Conservation (phyloP, 176 grass and related monocot genomes). For the Saccharum officinarum region DNA sequence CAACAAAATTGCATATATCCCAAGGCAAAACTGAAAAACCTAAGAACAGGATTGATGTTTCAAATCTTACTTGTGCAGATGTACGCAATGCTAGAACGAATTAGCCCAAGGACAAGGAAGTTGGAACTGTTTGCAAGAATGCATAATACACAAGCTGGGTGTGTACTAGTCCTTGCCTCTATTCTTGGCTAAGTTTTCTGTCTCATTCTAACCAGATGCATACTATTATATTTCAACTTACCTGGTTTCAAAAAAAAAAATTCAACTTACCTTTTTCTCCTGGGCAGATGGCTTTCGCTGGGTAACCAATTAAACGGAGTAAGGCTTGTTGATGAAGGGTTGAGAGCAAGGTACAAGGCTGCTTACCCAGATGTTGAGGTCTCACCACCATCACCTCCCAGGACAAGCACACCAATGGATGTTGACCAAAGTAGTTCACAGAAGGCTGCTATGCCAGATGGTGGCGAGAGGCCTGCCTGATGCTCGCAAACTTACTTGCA, state of each 20-base stretch:
- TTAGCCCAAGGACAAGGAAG: conserved; percentile 97
- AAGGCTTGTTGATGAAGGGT: conserved; percentile 92
- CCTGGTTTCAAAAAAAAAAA: not conserved
- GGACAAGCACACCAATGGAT: conserved; percentile 57
- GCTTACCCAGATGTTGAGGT: conserved; percentile 94
- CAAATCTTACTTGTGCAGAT: conserved; percentile 61
- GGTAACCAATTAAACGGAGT: conserved; percentile 91
- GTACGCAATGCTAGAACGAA: conserved; percentile 96
- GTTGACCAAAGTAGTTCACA: conserved; percentile 51
- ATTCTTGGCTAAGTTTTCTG: not conserved
- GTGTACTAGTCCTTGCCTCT: not conserved
- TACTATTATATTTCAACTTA: not conserved
- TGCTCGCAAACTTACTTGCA: conserved; percentile 2
- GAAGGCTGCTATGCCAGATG: conserved; percentile 43
- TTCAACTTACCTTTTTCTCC: not conserved
- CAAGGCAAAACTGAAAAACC: not conserved
- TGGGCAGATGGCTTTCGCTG: conserved; percentile 80
- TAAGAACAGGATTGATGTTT: not conserved
- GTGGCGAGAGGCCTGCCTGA: conserved; percentile 50
- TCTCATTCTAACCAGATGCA: not conserved
- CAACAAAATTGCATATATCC: not conserved
- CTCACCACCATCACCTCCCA: conserved; percentile 80
- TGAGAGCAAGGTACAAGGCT: conserved; percentile 96
- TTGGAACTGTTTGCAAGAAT: conserved; percentile 97
- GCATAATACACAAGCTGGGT: conserved; percentile 99